A percentile compares a stretch with the other conserved stretches of the same genome.
Conservation (phyloP, 1,139 yeast genomes). For the Lodderomyces elongisporus region DNA sequence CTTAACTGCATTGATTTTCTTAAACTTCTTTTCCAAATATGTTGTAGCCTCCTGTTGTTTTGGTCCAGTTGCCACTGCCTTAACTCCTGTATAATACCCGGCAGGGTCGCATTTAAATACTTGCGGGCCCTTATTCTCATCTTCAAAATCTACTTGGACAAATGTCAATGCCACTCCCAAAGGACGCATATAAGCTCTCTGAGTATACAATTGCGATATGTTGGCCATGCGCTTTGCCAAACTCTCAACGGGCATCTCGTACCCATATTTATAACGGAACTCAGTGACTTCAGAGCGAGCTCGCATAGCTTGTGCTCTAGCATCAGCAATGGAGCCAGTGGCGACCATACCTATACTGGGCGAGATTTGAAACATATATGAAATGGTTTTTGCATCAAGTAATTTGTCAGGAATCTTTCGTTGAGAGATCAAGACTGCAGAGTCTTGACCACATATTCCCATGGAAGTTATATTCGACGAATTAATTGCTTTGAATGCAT, state of each 20-base stretch:
- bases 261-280: conserved; percentile 89
- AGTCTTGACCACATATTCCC: conserved; percentile 82
- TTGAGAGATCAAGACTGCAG: conserved; percentile 88
- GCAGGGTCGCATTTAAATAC: conserved; percentile 95
- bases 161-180: conserved; percentile 90
- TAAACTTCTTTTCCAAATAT: conserved; percentile 84
- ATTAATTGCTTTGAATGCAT: conserved; percentile 96
- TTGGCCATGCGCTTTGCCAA: conserved; percentile 95
- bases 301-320: conserved; percentile 82
- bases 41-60: conserved; percentile 95
- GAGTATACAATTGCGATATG: conserved; percentile 90
- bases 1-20: conserved; percentile 64
- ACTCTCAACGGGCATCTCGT: conserved; percentile 94
- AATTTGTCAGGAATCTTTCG: conserved; percentile 95
- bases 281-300: conserved; percentile 95
- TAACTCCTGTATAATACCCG: conserved; percentile 87
- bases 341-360: conserved; percentile 84
- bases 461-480: conserved; percentile 86
- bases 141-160: conserved; percentile 61
- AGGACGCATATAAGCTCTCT: conserved; percentile 99
- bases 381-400: conserved; percentile 78
- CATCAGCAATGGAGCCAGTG: conserved; percentile 96
- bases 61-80: conserved; percentile 94
- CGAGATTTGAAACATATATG: conserved; percentile 80
- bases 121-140: conserved; percentile 87